A percentile compares a stretch with the other conserved stretches of the same genome.
Evolutionary conservation across 306 rosid genomes (phyloP).

Genomic region (Morella rubra): DNA sequence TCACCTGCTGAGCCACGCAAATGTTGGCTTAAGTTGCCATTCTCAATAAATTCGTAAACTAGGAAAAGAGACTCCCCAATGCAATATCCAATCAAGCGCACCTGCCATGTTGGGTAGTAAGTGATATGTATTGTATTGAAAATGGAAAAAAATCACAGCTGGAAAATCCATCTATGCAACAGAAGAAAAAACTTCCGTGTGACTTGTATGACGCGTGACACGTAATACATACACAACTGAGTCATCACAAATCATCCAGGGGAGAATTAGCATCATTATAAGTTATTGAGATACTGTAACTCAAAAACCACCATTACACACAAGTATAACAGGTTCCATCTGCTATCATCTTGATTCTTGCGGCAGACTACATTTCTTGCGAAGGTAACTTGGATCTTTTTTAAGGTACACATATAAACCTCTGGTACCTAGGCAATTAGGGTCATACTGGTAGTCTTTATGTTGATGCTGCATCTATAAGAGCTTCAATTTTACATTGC

Average conservation of each 20-base stretch:
- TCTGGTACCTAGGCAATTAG: not conserved
- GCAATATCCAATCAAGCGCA: constrained; percentile 94
- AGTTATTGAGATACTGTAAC: not conserved
- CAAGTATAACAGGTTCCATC: not conserved
- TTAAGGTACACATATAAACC: not conserved
- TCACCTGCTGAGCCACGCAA: constrained; percentile 87
- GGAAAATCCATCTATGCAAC: not conserved
- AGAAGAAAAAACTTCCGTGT: not conserved
- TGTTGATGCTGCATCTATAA: not conserved
- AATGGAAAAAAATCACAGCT: not conserved
- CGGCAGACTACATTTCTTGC: not conserved
- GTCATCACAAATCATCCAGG: not conserved
- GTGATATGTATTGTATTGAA: not conserved
- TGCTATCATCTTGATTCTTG: not conserved
- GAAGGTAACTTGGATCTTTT: not conserved
- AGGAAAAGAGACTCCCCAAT: constrained; percentile 84
- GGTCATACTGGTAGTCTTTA: not conserved
- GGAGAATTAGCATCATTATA: not conserved
- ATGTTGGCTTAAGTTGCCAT: constrained; percentile 71
- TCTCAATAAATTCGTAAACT: constrained; percentile 62
- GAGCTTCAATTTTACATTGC: not conserved
- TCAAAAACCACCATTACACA: not conserved
- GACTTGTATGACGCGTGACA: not conserved
- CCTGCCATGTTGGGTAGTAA: constrained; percentile 43
- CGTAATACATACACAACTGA: not conserved